These are phyloP conservation scores for Venturia carpophila DNA, from an alignment of 2,329 filamentous ascomycete species.

Conservation along the genomic window DNA sequence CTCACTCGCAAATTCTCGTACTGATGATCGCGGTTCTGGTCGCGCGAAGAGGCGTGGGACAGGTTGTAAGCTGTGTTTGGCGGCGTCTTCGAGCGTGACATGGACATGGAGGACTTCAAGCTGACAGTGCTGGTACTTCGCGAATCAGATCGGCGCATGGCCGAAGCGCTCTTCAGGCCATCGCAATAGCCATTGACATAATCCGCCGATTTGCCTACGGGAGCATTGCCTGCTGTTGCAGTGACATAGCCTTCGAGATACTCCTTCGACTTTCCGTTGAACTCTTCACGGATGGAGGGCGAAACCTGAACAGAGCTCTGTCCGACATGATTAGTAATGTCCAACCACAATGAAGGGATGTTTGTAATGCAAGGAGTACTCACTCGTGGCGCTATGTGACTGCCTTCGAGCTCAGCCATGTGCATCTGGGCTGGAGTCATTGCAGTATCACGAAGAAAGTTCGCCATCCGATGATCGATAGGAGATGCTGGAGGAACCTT, in stretches of 20 bases:
- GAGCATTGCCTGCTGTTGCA: slow-evolving; percentile 12
- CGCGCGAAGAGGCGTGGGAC: slow-evolving; percentile 5
- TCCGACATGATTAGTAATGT: neutral
- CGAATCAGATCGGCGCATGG: slow-evolving; percentile 8
- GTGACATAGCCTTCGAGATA: slow-evolving; percentile 18
- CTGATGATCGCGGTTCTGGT: neutral
- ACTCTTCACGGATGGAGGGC: slow-evolving; percentile 11
- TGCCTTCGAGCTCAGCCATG: slow-evolving; percentile 8
- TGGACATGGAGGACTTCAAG: slow-evolving; percentile 9
- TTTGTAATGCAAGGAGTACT: neutral
- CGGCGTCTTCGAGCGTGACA: slow-evolving; percentile 13
- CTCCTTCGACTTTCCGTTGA: slow-evolving; percentile 15
- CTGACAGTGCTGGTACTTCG: slow-evolving; percentile 16
- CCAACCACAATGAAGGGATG: neutral
- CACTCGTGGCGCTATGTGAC: slow-evolving; percentile 5
- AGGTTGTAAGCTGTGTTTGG: slow-evolving; percentile 13
- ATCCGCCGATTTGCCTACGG: neutral
- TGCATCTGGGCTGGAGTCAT: neutral
- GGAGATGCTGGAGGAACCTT: slow-evolving; percentile 6
- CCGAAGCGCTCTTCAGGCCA: slow-evolving; percentile 8
- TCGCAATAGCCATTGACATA: slow-evolving; percentile 16
- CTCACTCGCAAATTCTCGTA: slow-evolving; percentile 14
- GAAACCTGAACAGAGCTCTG: slow-evolving; percentile 9
- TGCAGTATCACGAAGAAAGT: slow-evolving; percentile 15
- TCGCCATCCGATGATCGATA: slow-evolving; percentile 5